Conservation (phyloP, 2,329 filamentous ascomycete genomes). For the Stachybotrys elegans region DNA sequence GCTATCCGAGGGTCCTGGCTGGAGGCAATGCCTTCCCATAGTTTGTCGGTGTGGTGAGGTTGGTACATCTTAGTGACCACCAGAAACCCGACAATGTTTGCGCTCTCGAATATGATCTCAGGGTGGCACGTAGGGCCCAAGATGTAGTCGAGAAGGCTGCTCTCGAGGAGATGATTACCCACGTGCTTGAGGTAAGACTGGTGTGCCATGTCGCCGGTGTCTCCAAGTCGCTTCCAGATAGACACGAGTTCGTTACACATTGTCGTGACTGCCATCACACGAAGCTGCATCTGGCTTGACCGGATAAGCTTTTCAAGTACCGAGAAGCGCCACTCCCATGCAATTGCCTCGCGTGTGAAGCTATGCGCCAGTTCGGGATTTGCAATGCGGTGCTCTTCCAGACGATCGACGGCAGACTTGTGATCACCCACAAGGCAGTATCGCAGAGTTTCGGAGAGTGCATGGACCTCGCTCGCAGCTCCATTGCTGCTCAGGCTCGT, state of each 20-base stretch:
- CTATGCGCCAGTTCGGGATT: slow-evolving; percentile 31
- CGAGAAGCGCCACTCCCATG: slow-evolving; percentile 64
- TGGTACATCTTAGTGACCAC: slow-evolving; percentile 73
- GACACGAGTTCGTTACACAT: slow-evolving; percentile 68
- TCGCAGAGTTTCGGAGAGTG: slow-evolving; percentile 40
- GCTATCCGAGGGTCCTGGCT: slow-evolving; percentile 83
- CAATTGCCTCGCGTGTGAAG: slow-evolving; percentile 44
- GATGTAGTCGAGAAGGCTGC: slow-evolving; percentile 77
- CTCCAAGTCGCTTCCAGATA: slow-evolving; percentile 57
- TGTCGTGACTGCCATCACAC: slow-evolving; percentile 69
- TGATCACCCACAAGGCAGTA: slow-evolving; percentile 32
- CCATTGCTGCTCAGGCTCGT: slow-evolving; percentile 45
- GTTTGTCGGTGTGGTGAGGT: slow-evolving; percentile 65
- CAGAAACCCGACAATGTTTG: slow-evolving; percentile 83
- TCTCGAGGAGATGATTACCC: slow-evolving; percentile 62
- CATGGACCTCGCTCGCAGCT: slow-evolving; percentile 30
- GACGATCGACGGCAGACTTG: slow-evolving; percentile 24
- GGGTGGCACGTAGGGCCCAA: slow-evolving; percentile 88
- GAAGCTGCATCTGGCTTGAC: slow-evolving; percentile 85
- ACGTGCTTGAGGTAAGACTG: slow-evolving; percentile 58
- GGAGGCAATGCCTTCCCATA: slow-evolving; percentile 79
- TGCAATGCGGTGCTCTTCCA: slow-evolving; percentile 17
- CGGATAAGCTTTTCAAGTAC: slow-evolving; percentile 67
- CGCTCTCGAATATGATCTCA: slow-evolving; percentile 75
- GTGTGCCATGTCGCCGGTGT: slow-evolving; percentile 32